Evolutionary conservation across 1,139 yeast species (phyloP), one percentile per base, ranked within the genome.

Genomic region (Saccharomyces hybrid): DNA sequence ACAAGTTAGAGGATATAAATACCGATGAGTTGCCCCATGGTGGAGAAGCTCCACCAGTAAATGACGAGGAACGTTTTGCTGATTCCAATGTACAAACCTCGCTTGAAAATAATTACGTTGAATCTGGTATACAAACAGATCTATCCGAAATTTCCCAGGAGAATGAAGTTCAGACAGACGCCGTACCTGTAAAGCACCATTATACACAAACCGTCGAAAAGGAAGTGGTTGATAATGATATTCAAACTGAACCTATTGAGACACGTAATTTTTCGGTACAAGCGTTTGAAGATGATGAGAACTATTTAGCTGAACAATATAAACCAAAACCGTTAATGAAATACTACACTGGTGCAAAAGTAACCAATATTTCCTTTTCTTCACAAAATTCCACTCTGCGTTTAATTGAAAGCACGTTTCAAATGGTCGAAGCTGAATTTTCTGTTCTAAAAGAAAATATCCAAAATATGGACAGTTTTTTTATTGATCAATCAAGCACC

Each of bases 341-440:
- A 9, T 67, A 62, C 48, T 62, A 54, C 26, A 59, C 62, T 1
- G 58, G 64, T 32, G 69, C 70, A 3, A 32, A 53, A 28, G 32
- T 63, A 23, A 38, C 46, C 14, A 31, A 51, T 7, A 52, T 59
- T 16, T 53, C 54, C 8, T 54, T 49, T 38, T 13, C 47, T 5
- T 59, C 67, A 4, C 27, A 61, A 0, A 64, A 71, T 53, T 62
- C 67, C 4, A 61, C 69, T 11, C 57, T 65, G 26, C 59, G 58
- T 16, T 68, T 73, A 50, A 67, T 77, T 56, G 77, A 75, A 51
- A 69, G 62, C 51, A 65, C 76, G 1, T 64, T 71, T 42, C 73
- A 74, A 52, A 71, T 71, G 46, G 69, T 75, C 1, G 71, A 71
- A 3, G 75, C 78, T 5, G 77, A 76, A 53, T 58, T 78, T 16